Evolutionary conservation across 192 early-diverging fungal genomes (phyloP), one percentile per base, ranked within the genome.

Genomic region (Coemansia sp.): DNA sequence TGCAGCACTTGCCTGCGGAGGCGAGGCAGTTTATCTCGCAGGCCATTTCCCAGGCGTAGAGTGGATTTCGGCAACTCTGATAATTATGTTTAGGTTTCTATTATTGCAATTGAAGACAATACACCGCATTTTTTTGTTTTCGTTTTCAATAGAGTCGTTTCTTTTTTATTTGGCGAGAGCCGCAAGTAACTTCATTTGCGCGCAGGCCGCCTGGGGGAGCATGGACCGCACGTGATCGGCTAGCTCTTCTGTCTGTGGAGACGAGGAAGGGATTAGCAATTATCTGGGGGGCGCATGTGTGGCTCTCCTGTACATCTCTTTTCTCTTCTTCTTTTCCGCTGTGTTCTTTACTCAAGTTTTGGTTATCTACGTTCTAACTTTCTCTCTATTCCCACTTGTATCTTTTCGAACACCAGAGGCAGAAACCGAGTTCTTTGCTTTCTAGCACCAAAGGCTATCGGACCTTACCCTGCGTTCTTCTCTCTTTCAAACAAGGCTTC

Each of bases 1-100:
- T 69, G 1, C 70, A 76, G 62, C 71, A 71, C 50, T 64, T 84
- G 73, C 64, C 74, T 2, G 40, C 40, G 24, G 62, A 66, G 16
- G 65, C 63, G 22, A 18, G 29, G 11, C 64, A 75, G 49, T 72
- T 72, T 36, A 65, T 84, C 12, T 61, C 62, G n/a, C 46, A 65
- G 10, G 47, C 63, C 10, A 55, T 79, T 43, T 50, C 61, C 6
- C 46, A 40, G n/a, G 49, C 27, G 1, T 55, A 67, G 12, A 52
- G 57, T 20, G 57, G 57, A 13, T 57, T 18, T 47, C 44, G 18
- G 18, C 44, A 47, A 5, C 13, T 47, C 0, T 18, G 12, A 64
- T 34, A 64, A 63, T 57, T 33, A 31, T 15, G 15, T 33, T 31
- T 60, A 33, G 57, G 16, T 34, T 62, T 52, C 16, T n/a, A 43